Evolutionary conservation across 306 rosid genomes (phyloP).

Genomic region (Delonix regia): DNA sequence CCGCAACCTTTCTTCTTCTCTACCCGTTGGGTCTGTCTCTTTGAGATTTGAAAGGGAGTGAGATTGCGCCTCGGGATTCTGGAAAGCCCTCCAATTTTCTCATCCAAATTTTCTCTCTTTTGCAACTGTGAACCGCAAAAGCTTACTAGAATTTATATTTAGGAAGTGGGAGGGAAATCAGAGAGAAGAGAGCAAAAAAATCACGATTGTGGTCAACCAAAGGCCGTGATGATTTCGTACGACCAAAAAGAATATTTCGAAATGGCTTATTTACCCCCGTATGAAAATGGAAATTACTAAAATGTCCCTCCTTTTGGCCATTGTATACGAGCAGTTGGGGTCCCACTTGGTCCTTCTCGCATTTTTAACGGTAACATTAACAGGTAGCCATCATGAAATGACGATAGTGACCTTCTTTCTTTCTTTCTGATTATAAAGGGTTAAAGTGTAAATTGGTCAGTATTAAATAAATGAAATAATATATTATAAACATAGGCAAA

Average conservation of each 20-base stretch:
- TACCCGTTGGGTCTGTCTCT: not conserved
- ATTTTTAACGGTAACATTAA: not conserved
- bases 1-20: conserved; percentile 7
- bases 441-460: too few relatives aligned
- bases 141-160: conserved; percentile 21
- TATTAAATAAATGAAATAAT: too few relatives aligned
- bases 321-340: not conserved
- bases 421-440: too few relatives aligned
- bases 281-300: too few relatives aligned
- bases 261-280: not conserved
- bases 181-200: not conserved
- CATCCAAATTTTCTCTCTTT: not conserved
- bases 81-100: conserved; percentile 22
- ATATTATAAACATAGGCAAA: too few relatives aligned
- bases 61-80: conserved; percentile 47
- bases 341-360: not conserved
- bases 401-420: too few relatives aligned
- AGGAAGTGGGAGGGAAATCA: not conserved
- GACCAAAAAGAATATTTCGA: not conserved
- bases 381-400: too few relatives aligned
- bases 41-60: conserved; percentile 11
- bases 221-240: not conserved
- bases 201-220: not conserved
- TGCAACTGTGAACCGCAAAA: not conserved
- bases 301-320: not conserved